A percentile compares a stretch with the other conserved stretches of the same genome.
phyloP scores from a whole-genome alignment of 345 rosid species.

The Citrus unshiu region DNA sequence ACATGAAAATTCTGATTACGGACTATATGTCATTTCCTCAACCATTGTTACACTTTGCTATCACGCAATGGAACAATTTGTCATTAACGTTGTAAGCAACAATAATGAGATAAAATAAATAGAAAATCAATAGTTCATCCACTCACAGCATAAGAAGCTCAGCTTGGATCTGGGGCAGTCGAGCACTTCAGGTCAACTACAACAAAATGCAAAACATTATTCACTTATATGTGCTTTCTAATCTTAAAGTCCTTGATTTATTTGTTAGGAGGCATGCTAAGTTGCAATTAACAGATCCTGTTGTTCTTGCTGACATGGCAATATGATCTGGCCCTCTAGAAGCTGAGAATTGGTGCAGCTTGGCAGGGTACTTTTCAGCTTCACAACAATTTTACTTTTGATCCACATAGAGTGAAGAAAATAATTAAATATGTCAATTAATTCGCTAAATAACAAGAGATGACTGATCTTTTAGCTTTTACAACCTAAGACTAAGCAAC shows the following conservation, averaged over 20 bases:
- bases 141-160: not conserved
- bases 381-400: too few species aligned
- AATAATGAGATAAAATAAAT: not conserved
- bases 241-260: too few species aligned
- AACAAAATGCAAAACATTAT: not conserved
- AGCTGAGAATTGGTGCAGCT: not conserved
- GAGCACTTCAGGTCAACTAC: not conserved
- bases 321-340: not conserved
- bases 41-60: not conserved
- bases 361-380: not conserved
- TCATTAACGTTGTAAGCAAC: not conserved
- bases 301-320: not conserved
- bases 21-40: not conserved
- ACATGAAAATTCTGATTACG: not conserved
- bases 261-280: too few species aligned
- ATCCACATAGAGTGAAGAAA: too few species aligned
- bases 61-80: not conserved
- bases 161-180: not conserved
- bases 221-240: not conserved
- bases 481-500: too few species aligned
- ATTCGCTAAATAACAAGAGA: too few species aligned
- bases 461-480: too few species aligned
- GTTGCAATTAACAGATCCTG: not conserved
- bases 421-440: too few species aligned
- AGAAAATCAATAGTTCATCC: not conserved